Percentiles rank a stretch among this genome's conserved stretches.
Conservation (phyloP, 2,329 filamentous ascomycete species). For the Alternaria triticimaculans region DNA sequence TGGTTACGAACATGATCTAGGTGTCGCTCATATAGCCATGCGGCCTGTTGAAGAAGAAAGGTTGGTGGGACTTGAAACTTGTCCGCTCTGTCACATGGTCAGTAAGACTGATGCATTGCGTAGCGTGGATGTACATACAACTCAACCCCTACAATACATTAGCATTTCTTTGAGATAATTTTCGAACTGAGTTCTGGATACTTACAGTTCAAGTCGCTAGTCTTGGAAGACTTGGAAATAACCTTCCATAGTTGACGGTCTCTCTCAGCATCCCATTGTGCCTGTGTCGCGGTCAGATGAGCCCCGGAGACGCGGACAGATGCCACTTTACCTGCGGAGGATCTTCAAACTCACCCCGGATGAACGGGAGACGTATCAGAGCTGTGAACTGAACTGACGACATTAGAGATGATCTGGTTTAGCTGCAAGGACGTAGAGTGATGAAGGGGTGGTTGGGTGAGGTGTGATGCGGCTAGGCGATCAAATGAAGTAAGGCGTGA, state of each 20-base stretch:
- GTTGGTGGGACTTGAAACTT: constrained; percentile 84
- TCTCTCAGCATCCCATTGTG: constrained; percentile 86
- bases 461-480: constrained; percentile 13
- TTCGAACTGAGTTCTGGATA: not conserved
- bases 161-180: not conserved
- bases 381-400: constrained; percentile 65
- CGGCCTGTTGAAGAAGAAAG: constrained; percentile 91
- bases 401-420: constrained; percentile 25
- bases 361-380: constrained; percentile 88
- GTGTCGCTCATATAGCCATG: constrained; percentile 91
- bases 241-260: constrained; percentile 91
- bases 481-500: constrained; percentile 21
- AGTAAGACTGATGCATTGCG: constrained; percentile 3
- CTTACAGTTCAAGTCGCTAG: constrained; percentile 83
- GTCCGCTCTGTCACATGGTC: constrained; percentile 59
- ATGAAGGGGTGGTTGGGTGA: constrained; percentile 6
- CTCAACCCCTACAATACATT: constrained; percentile 67
- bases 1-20: constrained; percentile 88
- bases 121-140: constrained; percentile 61
- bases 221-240: constrained; percentile 80
- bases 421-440: not conserved
- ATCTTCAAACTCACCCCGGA: constrained; percentile 85
- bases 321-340: constrained; percentile 73
- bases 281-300: constrained; percentile 57
- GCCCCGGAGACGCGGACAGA: not conserved